phyloP scores from a whole-genome alignment of 139 green algal species.

The Picochlorum sp. region DNA sequence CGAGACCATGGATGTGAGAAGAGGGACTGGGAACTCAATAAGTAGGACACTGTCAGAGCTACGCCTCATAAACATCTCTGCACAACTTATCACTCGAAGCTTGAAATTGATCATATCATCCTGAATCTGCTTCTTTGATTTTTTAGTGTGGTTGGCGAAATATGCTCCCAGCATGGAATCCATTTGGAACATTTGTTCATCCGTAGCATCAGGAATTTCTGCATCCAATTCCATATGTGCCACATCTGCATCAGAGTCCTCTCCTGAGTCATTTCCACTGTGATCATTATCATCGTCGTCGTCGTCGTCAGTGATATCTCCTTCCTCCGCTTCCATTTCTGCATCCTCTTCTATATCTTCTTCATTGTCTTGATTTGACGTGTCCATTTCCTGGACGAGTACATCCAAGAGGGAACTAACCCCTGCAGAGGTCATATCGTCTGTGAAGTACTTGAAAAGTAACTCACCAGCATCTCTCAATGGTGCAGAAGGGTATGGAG shows the following conservation, averaged over 20 bases:
- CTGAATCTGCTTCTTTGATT: slow-evolving; percentile 24
- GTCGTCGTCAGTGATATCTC: slow-evolving; percentile 25
- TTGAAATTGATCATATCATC: slow-evolving; percentile 53
- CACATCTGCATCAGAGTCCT: slow-evolving; percentile 18
- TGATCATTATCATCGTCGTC: slow-evolving; percentile 24
- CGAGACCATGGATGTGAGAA: slow-evolving; percentile 37
- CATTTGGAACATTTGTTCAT: slow-evolving; percentile 68
- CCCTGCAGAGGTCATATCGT: slow-evolving; percentile 34
- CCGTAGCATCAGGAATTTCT: slow-evolving; percentile 22
- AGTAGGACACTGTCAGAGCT: slow-evolving; percentile 42
- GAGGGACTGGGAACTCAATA: slow-evolving; percentile 26
- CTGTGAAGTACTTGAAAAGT: slow-evolving; percentile 40
- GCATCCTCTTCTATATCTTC: slow-evolving; percentile 24
- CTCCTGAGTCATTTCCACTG: slow-evolving; percentile 10
- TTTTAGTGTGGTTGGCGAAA: slow-evolving; percentile 29
- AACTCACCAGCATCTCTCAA: slow-evolving; percentile 59
- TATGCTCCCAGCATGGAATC: slow-evolving; percentile 58
- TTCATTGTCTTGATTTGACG: background rate
- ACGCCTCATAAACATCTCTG: slow-evolving; percentile 59
- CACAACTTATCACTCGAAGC: slow-evolving; percentile 50
- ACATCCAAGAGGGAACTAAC: slow-evolving; percentile 56
- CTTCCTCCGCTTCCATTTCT: slow-evolving; percentile 16
- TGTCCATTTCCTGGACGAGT: slow-evolving; percentile 22
- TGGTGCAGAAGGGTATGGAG: slow-evolving; percentile 45
- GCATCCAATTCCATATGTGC: slow-evolving; percentile 4